Evolutionary conservation across 495 filamentous ascomycete species (phyloP).

Genomic region (Neurospora sp.): DNA sequence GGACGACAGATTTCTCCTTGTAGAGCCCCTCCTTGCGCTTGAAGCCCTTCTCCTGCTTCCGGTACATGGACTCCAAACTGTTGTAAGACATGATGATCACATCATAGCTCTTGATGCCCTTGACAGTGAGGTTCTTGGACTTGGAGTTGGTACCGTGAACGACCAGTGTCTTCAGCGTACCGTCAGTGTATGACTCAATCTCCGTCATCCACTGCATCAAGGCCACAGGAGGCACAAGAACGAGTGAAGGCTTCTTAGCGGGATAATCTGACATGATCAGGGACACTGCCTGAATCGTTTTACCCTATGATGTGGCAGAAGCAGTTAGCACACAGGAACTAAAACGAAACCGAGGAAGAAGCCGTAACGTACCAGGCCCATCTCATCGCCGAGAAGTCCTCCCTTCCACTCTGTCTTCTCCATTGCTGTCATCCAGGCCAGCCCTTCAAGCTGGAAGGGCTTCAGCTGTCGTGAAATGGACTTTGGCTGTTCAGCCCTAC

Average conservation of each 20-base stretch:
- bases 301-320: conserved; percentile 39
- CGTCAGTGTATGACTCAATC: conserved; percentile 83
- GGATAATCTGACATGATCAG: conserved; percentile 96
- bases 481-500: conserved; percentile 61
- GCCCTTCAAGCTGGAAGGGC: conserved; percentile 83
- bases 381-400: conserved; percentile 87
- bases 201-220: conserved; percentile 96
- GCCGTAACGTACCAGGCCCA: conserved; percentile 55
- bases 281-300: conserved; percentile 95
- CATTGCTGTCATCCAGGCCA: conserved; percentile 88
- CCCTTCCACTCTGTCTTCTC: conserved; percentile 78
- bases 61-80: conserved; percentile 79
- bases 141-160: conserved; percentile 80
- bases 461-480: conserved; percentile 76
- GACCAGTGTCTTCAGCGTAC: conserved; percentile 77
- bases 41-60: conserved; percentile 88
- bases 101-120: conserved; percentile 71
- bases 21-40: conserved; percentile 60
- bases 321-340: background rate
- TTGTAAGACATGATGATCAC: conserved; percentile 97
- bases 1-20: conserved; percentile 75
- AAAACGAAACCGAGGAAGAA: background rate
- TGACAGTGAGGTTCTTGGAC: conserved; percentile 59
- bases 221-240: conserved; percentile 89
- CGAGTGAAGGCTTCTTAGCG: conserved; percentile 68